Base-by-base conservation (phyloP, 805 yeast genomes). In the Clavispora phyllophila region DNA sequence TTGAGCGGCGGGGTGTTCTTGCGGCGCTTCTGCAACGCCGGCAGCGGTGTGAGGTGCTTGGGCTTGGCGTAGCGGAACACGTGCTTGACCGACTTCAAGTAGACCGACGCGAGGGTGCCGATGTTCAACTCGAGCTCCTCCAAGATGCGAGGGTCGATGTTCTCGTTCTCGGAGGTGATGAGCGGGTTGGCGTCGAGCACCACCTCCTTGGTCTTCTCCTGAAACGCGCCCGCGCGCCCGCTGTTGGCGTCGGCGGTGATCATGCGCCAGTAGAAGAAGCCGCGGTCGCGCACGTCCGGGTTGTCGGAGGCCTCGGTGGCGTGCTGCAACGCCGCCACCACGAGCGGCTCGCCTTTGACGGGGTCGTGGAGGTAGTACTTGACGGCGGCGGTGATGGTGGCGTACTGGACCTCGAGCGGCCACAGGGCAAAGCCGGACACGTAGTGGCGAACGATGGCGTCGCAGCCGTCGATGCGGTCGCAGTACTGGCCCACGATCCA, bases 211-310 rank as follows among this genome's bases (percentile, higher is more conserved):
- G 73, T 65, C 29, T 52, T 51, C 25, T 50, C 50, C 51, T 68
- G 74, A 50, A 68, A 68, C 18, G 70, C 72, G 2, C 70, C 64
- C 15, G 69, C 68, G 32, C 59, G 63, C 6, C 58, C 65, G 14
- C 27, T 42, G 37, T 43, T 46, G 28, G 70, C 70, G 37, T 68
- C 70, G 15, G 51, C 35, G 1, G 93, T 78, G 6, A 90, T 63
- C 23, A 90, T 63, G 44, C 96, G 72, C 93, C 95, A 84, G 64
- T 91, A 90, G 64, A 87, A 80, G 55, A 71, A 83, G 0, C 91
- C 96, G 31, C 96, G 66, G 50, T 87, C 95, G 47, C 97, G 73
- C 9, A 89, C 62, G 62, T 91, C 98, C 0, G 96, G 96, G 52
- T 87, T 82, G 47, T 82, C 81, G 1, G 73, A 67, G 10, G 81